Conservation (phyloP, 306 rosid genomes). For the Acmispon strigosus region DNA sequence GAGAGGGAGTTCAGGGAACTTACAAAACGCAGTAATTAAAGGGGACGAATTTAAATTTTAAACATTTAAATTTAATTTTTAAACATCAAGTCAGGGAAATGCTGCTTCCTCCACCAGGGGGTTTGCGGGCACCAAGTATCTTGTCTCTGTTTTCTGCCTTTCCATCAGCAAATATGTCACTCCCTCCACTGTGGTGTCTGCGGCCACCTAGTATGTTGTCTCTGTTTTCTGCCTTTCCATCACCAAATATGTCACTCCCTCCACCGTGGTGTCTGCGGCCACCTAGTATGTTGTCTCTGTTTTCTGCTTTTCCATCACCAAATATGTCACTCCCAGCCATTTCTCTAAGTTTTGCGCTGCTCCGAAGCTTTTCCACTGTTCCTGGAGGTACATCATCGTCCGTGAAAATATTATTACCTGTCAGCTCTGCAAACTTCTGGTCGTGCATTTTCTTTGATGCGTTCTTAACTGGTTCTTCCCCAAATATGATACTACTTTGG, state of each 20-base stretch:
- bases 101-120: conserved; percentile 87
- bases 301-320: conserved; percentile 69
- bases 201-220: conserved; percentile 66
- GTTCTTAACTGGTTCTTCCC: conserved; percentile 50
- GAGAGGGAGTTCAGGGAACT: conserved; percentile 20
- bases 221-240: conserved; percentile 61
- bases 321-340: conserved; percentile 87
- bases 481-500: conserved; percentile 52
- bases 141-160: conserved; percentile 54
- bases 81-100: conserved; percentile 46
- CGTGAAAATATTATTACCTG: conserved; percentile 72
- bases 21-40: neutral
- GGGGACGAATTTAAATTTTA: neutral
- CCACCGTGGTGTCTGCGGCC: conserved; percentile 62
- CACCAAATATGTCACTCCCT: conserved; percentile 39
- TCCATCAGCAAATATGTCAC: conserved; percentile 50
- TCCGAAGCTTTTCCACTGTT: conserved; percentile 51
- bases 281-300: conserved; percentile 57
- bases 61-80: conserved; percentile 11
- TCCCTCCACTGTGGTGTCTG: conserved; percentile 63
- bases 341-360: conserved; percentile 77
- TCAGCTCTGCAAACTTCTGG: conserved; percentile 79
- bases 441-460: conserved; percentile 54
- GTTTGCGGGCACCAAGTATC: conserved; percentile 61
- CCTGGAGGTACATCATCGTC: conserved; percentile 60